Evolutionary conservation across 768 basidiomycete species (phyloP).

Genomic region (Tulasnella calospora): DNA sequence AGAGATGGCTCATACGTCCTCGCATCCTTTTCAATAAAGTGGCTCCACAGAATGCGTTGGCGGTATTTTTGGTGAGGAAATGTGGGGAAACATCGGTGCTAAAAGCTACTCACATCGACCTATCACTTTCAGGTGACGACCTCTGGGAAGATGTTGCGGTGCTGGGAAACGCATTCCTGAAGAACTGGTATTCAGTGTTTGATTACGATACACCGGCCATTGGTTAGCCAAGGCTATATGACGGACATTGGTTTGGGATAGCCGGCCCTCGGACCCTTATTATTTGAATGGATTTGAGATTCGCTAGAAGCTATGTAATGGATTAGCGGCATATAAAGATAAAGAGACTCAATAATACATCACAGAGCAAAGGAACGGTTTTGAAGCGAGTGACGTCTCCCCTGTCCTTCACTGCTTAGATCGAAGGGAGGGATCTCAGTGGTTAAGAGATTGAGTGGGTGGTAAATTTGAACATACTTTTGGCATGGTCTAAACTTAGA

Average conservation of each 20-base stretch:
- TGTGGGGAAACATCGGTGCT: background rate
- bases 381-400: no score
- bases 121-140: background rate
- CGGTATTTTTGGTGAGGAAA: background rate
- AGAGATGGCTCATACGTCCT: background rate
- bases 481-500: no score
- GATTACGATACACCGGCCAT: background rate
- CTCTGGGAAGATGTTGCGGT: background rate
- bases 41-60: background rate
- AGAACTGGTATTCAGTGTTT: conserved; percentile 1
- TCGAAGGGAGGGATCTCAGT: no score
- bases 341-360: no score
- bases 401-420: no score
- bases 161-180: background rate
- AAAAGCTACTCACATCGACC: background rate
- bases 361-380: no score
- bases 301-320: no score
- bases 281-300: no score
- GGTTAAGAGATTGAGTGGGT: no score
- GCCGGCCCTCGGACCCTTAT: background rate
- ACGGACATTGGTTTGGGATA: background rate
- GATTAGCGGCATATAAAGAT: no score
- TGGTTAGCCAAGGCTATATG: background rate
- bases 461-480: no score
- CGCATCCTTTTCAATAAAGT: background rate